phyloP scores from a whole-genome alignment of 768 basidiomycete genomes.

The Leccinum boreale region DNA sequence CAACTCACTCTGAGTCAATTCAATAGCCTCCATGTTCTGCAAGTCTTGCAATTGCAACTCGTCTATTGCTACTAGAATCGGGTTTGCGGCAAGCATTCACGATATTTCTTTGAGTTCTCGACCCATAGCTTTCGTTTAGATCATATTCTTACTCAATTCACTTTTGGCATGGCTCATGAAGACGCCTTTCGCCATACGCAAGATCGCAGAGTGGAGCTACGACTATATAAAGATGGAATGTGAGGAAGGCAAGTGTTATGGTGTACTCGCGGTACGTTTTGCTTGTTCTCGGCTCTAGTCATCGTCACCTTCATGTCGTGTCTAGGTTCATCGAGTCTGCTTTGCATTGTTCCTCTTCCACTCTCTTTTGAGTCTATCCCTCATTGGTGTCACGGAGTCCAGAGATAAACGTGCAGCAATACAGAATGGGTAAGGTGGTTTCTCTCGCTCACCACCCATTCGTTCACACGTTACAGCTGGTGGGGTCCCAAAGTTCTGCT shows the following conservation, averaged over 20 bases:
- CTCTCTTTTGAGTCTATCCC: constrained; percentile 67
- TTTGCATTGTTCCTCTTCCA: constrained; percentile 93
- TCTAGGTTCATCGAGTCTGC: constrained; percentile 89
- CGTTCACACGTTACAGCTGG: constrained; percentile 57
- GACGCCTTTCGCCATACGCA: constrained; percentile 79
- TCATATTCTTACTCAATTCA: constrained; percentile 61
- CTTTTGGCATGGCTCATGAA: constrained; percentile 91
- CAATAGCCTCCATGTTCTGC: constrained; percentile 87
- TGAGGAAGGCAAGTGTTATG: constrained; percentile 89
- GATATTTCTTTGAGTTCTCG: background rate
- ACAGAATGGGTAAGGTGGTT: constrained; percentile 80
- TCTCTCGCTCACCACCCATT: constrained; percentile 2
- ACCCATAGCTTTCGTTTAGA: constrained; percentile 40
- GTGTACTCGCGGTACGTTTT: constrained; percentile 81
- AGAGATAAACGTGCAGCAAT: constrained; percentile 90
- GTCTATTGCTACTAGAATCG: constrained; percentile 94
- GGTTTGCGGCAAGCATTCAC: constrained; percentile 70
- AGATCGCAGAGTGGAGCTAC: constrained; percentile 89
- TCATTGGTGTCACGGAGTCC: constrained; percentile 88
- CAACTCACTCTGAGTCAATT: background rate
- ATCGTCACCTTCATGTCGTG: constrained; percentile 1
- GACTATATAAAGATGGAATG: constrained; percentile 99
- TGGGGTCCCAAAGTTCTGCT: constrained; percentile 96
- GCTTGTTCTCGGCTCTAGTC: background rate
- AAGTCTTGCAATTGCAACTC: constrained; percentile 99